phyloP scores from a whole-genome alignment of 306 rosid species.

The Vachellia collinsii region DNA sequence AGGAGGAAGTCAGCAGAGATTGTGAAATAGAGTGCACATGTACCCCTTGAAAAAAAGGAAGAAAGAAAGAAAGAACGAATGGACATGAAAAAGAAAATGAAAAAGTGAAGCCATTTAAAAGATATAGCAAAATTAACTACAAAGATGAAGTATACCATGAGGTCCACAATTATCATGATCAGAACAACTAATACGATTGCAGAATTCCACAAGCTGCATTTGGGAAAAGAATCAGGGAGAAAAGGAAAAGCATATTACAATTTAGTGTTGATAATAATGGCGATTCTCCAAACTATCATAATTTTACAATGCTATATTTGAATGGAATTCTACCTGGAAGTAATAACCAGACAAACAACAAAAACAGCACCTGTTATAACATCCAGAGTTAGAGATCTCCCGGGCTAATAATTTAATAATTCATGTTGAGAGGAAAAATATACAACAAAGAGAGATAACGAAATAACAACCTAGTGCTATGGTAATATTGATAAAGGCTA shows the following conservation, averaged over 20 bases:
- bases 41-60: not conserved
- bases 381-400: conserved; percentile 25
- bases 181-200: conserved; percentile 78
- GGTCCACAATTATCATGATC: conserved; percentile 92
- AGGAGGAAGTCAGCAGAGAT: not conserved
- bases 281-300: conserved; percentile 6
- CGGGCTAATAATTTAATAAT: conserved; percentile 30
- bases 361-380: conserved; percentile 82
- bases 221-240: conserved; percentile 30
- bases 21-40: conserved; percentile 2
- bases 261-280: conserved; percentile 13
- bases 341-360: conserved; percentile 78
- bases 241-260: conserved; percentile 14
- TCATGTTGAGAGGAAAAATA: conserved; percentile 15
- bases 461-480: conserved; percentile 82
- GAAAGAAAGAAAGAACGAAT: not conserved
- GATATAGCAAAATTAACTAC: conserved; percentile 7
- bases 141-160: conserved; percentile 65
- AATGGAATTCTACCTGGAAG: conserved; percentile 72
- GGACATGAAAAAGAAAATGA: not conserved
- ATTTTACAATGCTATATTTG: conserved; percentile 29
- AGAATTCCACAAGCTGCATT: conserved; percentile 88
- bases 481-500: conserved; percentile 72
- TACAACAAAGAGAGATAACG: conserved; percentile 14
- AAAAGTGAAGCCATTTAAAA: conserved; percentile 26